Base-by-base conservation (phyloP, 2,329 filamentous ascomycete genomes). In the Aureobasidium sp. region DNA sequence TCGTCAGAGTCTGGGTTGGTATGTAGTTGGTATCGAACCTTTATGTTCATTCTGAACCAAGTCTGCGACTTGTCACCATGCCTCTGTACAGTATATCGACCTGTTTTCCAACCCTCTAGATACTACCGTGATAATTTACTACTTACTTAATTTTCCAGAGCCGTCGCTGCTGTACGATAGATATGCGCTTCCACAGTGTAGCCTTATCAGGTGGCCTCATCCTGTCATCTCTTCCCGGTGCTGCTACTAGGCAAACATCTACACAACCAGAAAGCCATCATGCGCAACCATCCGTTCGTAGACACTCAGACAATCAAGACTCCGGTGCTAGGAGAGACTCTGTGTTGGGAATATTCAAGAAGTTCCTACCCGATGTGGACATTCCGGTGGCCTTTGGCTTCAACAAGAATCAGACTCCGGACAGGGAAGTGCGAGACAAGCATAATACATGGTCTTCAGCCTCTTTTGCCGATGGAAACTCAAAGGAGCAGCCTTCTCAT, bases 141-240 rank as follows among this genome's bases (percentile, higher is more conserved):
- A 27, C 46, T 32, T 17, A 57, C 34, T 39, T 6, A 26, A 39
- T 52, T 9, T 20, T 34, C 26, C 29, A 44, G 32, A 17, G 47
- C 3, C 32, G 37, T 6, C 10, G 57, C 36, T 24, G n/a, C 36
- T 41, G 5, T 43, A 12, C 32, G 39, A 12, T 20, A 7, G 26
- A 48, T 15, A 60, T 60, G 57, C 57, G 57, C 46, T 60, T 60
- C 12, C 24, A 51, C 15, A 26, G 57, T 46, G 57, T 29, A 9
- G 55, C 57, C 9, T 7, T 60, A 32, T 41, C 57, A 26, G 46
- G 57, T 17, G 39, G 44, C 10, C 24, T 60, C 24, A 29, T 60
- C 8, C 13, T 60, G 34, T 50, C 44, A 5, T 60, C 57, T 20
- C 20, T 60, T 3, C 41, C 57, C 32, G 57, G 44, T 41, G 32